Percentiles rank a stretch among this genome's conserved stretches.
Evolutionary conservation across 768 basidiomycete genomes (phyloP).

Genomic region (Boletus pseudo-olivaceus): DNA sequence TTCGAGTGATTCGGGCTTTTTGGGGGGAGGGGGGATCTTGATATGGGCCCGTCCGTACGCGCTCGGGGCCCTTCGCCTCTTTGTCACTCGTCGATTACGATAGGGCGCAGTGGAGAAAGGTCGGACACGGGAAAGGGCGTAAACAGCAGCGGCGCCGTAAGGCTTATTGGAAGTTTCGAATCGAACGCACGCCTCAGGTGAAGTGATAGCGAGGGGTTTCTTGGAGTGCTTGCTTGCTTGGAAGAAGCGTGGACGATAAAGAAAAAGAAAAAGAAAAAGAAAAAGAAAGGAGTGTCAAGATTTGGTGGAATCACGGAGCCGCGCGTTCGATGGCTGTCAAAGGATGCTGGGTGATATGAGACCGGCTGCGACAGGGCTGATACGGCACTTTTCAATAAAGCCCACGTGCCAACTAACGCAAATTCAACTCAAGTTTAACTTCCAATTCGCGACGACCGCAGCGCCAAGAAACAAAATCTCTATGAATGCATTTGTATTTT

Average conservation of each 20-base stretch:
- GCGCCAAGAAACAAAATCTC: conserved; percentile 11
- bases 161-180: not conserved
- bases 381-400: not conserved
- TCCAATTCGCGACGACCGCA: not conserved
- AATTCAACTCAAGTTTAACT: conserved; percentile 6
- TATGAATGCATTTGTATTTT: conserved; percentile 18
- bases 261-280: not conserved
- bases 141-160: conserved; percentile 10
- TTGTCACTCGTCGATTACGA: conserved; percentile 18
- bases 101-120: conserved; percentile 20
- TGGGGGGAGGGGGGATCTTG: not conserved
- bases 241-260: not conserved
- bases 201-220: not conserved
- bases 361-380: conserved; percentile 5
- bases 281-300: not conserved
- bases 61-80: not conserved
- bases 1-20: not conserved
- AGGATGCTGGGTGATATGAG: not conserved
- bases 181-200: no score
- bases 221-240: not conserved
- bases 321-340: not conserved
- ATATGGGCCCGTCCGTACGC: not conserved
- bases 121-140: conserved; percentile 7
- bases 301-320: not conserved
- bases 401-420: conserved; percentile 1